A percentile compares a stretch with the other conserved stretches of the same genome.
These are phyloP conservation scores for Boletellus deceptivus DNA, from an alignment of 1,284 basidiomycete species.

Conservation along the genomic window DNA sequence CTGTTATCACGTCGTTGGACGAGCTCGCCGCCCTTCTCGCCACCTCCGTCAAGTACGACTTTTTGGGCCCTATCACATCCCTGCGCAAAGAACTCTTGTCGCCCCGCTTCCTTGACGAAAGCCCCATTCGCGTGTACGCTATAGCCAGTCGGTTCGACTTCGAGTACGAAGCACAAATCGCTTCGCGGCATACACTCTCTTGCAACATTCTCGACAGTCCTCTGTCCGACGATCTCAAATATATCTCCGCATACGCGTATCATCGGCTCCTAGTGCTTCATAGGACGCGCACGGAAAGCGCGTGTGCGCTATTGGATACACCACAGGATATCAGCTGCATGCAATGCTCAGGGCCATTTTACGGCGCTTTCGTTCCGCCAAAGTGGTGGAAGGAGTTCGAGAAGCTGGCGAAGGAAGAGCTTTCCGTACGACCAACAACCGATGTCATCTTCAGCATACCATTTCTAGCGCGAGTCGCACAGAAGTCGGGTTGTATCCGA, in stretches of 20 bases:
- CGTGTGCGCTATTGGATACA: conserved; percentile 45
- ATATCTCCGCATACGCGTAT: conserved; percentile 63
- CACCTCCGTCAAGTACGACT: conserved; percentile 65
- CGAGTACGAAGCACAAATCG: conserved; percentile 51
- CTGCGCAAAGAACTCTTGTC: conserved; percentile 54
- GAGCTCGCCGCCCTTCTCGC: conserved; percentile 50
- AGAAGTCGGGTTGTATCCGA: conserved; percentile 49
- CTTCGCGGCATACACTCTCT: conserved; percentile 55
- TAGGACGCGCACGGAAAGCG: conserved; percentile 47
- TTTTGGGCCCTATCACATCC: conserved; percentile 42
- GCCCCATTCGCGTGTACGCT: conserved; percentile 63
- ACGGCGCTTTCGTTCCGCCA: conserved; percentile 48
- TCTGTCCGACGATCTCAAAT: conserved; percentile 60
- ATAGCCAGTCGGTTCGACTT: conserved; percentile 65
- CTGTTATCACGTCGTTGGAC: conserved; percentile 46
- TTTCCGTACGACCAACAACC: conserved; percentile 53
- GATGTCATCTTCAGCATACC: conserved; percentile 57
- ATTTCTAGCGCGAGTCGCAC: conserved; percentile 55
- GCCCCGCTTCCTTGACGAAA: conserved; percentile 44
- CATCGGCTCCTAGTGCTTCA: conserved; percentile 63
- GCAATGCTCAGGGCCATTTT: conserved; percentile 58
- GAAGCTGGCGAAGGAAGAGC: conserved; percentile 53
- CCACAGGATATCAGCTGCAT: conserved; percentile 58
- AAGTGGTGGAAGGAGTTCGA: conserved; percentile 69
- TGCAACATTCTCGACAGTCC: conserved; percentile 52